Percentiles rank a stretch among this genome's conserved stretches.
Evolutionary conservation across 2,329 filamentous ascomycete species (phyloP).

Genomic region (Epichloe gansuensis): DNA sequence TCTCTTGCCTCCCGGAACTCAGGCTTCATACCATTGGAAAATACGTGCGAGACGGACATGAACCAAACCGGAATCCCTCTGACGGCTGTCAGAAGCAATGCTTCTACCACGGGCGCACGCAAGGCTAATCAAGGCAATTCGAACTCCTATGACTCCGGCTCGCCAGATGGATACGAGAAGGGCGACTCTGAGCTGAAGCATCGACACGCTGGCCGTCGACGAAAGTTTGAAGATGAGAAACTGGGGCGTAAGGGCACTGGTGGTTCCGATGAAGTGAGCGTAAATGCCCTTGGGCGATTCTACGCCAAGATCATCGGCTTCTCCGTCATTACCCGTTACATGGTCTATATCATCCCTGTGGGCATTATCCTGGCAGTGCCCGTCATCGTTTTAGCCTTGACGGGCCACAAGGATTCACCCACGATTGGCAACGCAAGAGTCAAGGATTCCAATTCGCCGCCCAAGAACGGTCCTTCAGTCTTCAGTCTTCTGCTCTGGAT

Average conservation of each 20-base stretch:
- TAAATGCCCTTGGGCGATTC: conserved; percentile 53
- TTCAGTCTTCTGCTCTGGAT: conserved; percentile 57
- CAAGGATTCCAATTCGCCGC: conserved; percentile 6
- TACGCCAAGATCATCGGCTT: conserved; percentile 53
- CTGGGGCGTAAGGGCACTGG: conserved; percentile 31
- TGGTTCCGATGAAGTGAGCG: conserved; percentile 36
- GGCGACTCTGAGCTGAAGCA: conserved; percentile 21
- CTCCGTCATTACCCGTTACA: conserved; percentile 51
- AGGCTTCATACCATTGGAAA: conserved; percentile 32
- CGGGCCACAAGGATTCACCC: conserved; percentile 25
- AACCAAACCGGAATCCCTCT: conserved; percentile 39
- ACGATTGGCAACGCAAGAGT: conserved; percentile 20
- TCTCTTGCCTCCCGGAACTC: conserved; percentile 12
- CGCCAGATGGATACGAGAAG: conserved; percentile 31
- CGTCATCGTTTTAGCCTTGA: conserved; percentile 40
- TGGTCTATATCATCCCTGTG: conserved; percentile 55
- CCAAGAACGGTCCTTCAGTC: conserved; percentile 31
- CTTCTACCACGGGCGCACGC: conserved; percentile 40
- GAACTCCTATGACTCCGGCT: conserved; percentile 21
- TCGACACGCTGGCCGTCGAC: conserved; percentile 31
- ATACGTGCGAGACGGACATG: conserved; percentile 20
- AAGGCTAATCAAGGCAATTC: conserved; percentile 26
- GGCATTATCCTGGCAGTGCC: conserved; percentile 48
- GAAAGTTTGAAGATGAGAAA: conserved; percentile 27
- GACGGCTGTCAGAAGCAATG: conserved; percentile 40